Base-by-base conservation (phyloP, 129 eudicot species). In the Heracleum sosnowskyi region DNA sequence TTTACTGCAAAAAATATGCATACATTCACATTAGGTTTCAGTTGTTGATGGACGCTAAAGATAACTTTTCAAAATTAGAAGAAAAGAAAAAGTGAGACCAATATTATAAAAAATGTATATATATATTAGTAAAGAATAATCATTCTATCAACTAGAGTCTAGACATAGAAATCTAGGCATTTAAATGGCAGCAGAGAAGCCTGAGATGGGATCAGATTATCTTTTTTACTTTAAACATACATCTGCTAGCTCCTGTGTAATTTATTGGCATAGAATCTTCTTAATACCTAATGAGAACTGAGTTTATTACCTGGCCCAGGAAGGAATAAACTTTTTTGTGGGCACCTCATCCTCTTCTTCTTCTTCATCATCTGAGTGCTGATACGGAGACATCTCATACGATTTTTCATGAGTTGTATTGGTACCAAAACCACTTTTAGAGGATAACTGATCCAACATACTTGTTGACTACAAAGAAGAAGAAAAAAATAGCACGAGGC, bases 361-460 rank as follows among this genome's bases (percentile, higher is more conserved):
- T 73, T 89, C 93, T 74, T 95, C 99, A 51, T 89, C 91, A 75
- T 92, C 98, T 11, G 94, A 89, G 85, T 87, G 82, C 66, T 88
- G 97, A 76, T 92, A 96, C 36, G 99, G 99, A 49, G 99, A 96
- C 78, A 96, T 89, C 41, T 96, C 99, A 77, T 96, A 96, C 44
- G 97, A 90, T 71, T 68, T 80, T 83, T 89, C 96, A 74, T 11
- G 85, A 80, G 74, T 72, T 11, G 84, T 88, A 78, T 75, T 62
- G 70, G 39, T 71, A 42, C 76, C 78, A 24, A 78, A 8, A 31
- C 77, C 76, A 80, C 76, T 84, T 33, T 46, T 84, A 76, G 64
- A 78, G 46, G 86, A 79, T 63, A 93, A 82, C 46, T 31, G 85
- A 62, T 86, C 85, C 76, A 70, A 73, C 51, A 83, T 28, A 57